Percentiles rank a stretch among this genome's conserved stretches.
Evolutionary conservation across 345 rosid species (phyloP).

Genomic region (Mercurialis annua): DNA sequence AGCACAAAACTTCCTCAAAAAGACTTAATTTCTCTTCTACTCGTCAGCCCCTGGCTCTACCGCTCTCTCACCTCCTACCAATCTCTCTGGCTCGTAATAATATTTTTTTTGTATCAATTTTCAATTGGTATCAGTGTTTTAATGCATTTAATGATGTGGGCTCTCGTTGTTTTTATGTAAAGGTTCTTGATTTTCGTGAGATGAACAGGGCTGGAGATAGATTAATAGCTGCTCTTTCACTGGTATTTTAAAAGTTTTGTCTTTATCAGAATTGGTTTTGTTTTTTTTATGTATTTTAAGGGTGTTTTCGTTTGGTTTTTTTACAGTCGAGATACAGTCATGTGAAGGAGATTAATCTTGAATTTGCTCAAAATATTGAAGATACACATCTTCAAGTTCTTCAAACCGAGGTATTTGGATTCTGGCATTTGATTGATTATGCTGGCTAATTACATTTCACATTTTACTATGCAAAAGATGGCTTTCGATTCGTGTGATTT

Average conservation of each 20-base stretch:
- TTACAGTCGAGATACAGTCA: constrained; percentile 67
- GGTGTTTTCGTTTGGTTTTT: background rate
- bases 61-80: constrained; percentile 57
- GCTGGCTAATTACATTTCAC: background rate
- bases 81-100: constrained; percentile 70
- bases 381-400: constrained; percentile 64
- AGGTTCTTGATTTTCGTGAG: constrained; percentile 81
- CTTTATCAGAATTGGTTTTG: background rate
- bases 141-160: constrained; percentile 20
- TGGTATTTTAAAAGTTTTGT: constrained; percentile 37
- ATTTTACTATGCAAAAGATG: background rate
- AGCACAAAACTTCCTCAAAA: constrained; percentile 60
- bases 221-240: constrained; percentile 66
- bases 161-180: background rate
- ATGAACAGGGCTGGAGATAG: constrained; percentile 68
- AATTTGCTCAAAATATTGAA: constrained; percentile 78
- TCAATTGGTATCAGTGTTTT: background rate
- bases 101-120: background rate
- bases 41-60: constrained; percentile 63
- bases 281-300: background rate
- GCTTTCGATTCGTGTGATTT: background rate
- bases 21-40: constrained; percentile 67
- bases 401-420: constrained; percentile 40
- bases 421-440: background rate
- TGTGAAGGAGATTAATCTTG: constrained; percentile 70